A percentile compares a stretch with the other conserved stretches of the same genome.
Conservation (phyloP, 805 yeast species). For the Limtongia smithiae region DNA sequence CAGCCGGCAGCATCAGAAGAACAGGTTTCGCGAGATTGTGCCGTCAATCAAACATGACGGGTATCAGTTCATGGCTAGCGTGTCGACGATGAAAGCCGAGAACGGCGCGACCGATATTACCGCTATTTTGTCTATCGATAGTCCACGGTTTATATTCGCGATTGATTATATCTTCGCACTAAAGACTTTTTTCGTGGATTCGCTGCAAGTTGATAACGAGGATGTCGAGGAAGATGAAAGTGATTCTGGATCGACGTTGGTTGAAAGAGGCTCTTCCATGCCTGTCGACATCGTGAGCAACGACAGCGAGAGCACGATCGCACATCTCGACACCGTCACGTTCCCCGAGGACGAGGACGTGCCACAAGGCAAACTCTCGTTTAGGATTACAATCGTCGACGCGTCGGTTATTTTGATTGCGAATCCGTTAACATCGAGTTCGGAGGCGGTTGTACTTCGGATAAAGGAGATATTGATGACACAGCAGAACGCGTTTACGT, state of each 20-base stretch:
- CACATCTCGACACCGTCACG: constrained; percentile 13
- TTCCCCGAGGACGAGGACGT: constrained; percentile 16
- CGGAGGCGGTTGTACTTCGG: constrained; percentile 89
- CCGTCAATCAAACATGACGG: constrained; percentile 63
- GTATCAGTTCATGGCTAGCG: constrained; percentile 67
- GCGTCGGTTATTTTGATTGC: constrained; percentile 78
- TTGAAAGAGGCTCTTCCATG: not conserved
- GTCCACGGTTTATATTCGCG: constrained; percentile 77
- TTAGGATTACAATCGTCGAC: constrained; percentile 63
- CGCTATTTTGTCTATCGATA: constrained; percentile 63
- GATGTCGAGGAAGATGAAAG: constrained; percentile 20
- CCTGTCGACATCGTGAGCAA: too few relatives aligned
- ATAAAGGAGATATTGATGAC: constrained; percentile 73
- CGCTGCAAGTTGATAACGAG: constrained; percentile 34
- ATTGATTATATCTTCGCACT: constrained; percentile 80
- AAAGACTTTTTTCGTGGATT: constrained; percentile 54
- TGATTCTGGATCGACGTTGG: constrained; percentile 3
- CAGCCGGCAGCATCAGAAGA: constrained; percentile 56
- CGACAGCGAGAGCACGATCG: not conserved
- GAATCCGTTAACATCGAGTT: constrained; percentile 60
- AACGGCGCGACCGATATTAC: constrained; percentile 44
- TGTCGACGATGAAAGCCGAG: constrained; percentile 38
- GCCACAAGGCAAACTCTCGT: constrained; percentile 27
- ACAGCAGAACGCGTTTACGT: constrained; percentile 60
- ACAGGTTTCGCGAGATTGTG: constrained; percentile 74